Base-by-base conservation (phyloP, 495 filamentous ascomycete species). In the Hypoxylon perforatum region DNA sequence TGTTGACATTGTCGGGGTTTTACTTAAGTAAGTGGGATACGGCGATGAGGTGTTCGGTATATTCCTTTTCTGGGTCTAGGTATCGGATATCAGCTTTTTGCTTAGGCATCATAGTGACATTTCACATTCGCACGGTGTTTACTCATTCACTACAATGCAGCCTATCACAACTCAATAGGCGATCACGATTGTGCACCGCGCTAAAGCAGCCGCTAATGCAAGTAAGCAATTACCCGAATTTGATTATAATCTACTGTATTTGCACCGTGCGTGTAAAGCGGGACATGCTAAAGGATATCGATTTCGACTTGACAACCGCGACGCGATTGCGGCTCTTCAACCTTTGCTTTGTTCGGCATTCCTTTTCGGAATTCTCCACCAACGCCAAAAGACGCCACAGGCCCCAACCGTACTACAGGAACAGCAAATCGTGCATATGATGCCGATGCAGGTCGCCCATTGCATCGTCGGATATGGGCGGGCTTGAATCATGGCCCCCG, bases 401-500 rank as follows among this genome's bases (percentile, higher is more conserved):
- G n/a, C n/a, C 30, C 11, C 11, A 9, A 33, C 7, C 11, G 3
- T 33, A 33, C 30, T 10, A 33, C 25, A 33, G 30, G 30, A 33
- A 3, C 8, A 3, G 30, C 25, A 28, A 15, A 14, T 57, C 36
- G 28, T 61, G 36, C 41, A 39, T 69, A 69, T 15, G 19, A 59
- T 63, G 65, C 35, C 30, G 38, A 59, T 63, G 65, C 35, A 30
- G 30, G 46, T 59, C 33, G 39, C 42, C 50, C 48, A 17, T 8
- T 36, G 54, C 44, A 41, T 36, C 41, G 15, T 22, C 35, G 51
- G 56, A 21, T 63, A 54, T 14, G 60, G 58, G n/a, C 12, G 23
- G 55, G 36, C 49, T 28, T 50, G 15, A 48, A 61, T 18, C 36
- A 72, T 72, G 70, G 57, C 72, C 54, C 66, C 67, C 19, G 61